These are phyloP conservation scores for Potentilla sterilis DNA, from an alignment of 306 rosid genomes.

Conservation along the genomic window DNA sequence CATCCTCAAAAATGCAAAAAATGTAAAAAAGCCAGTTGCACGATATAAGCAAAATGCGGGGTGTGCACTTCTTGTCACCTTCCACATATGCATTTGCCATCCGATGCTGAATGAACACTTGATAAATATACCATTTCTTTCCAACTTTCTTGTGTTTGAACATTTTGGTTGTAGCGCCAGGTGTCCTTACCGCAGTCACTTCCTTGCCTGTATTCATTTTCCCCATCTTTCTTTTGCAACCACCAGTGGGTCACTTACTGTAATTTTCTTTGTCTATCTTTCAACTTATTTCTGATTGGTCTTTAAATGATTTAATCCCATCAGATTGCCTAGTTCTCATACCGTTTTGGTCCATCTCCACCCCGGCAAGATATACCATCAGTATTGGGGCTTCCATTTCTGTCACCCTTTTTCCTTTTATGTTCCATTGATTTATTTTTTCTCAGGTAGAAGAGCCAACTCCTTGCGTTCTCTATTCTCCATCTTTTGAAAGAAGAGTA, in stretches of 20 bases:
- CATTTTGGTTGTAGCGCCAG: constrained; percentile 31
- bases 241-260: constrained; percentile 22
- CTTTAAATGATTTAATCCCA: constrained; percentile 29
- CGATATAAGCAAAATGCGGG: neutral
- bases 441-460: constrained; percentile 26
- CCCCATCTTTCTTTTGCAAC: constrained; percentile 36
- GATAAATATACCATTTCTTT: constrained; percentile 25
- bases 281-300: constrained; percentile 28
- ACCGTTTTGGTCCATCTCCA: constrained; percentile 28
- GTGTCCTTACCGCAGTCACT: constrained; percentile 28
- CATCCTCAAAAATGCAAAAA: no score
- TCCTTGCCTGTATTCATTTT: constrained; percentile 14
- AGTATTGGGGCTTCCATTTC: constrained; percentile 14
- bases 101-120: neutral
- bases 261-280: constrained; percentile 24
- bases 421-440: constrained; percentile 25
- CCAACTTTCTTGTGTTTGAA: constrained; percentile 26
- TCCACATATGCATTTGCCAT: neutral
- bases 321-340: constrained; percentile 39
- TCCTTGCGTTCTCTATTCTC: constrained; percentile 38
- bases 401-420: constrained; percentile 43
- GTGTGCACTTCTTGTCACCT: neutral
- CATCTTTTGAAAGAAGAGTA: constrained; percentile 30
- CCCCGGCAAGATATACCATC: constrained; percentile 22
- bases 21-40: neutral